These are phyloP conservation scores for Mycotypha africana DNA, from an alignment of 371 early-diverging fungal genomes.

Conservation along the genomic window DNA sequence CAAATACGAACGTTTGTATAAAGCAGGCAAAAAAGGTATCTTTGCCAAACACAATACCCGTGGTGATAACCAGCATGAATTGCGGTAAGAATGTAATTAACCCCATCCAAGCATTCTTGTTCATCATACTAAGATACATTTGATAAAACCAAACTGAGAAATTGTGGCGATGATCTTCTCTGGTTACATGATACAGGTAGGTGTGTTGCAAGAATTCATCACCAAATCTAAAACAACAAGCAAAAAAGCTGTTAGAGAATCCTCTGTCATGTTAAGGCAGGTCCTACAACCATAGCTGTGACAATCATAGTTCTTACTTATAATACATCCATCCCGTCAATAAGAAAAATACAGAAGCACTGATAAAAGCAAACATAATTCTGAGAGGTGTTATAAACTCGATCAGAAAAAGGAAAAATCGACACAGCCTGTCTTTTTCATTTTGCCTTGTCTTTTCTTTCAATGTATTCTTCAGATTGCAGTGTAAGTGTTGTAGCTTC, in stretches of 20 bases:
- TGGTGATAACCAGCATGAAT: conserved; percentile 47
- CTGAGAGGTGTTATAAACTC: conserved; percentile 55
- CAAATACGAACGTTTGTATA: conserved; percentile 93
- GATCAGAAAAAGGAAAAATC: too few relatives aligned
- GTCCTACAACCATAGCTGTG: too few relatives aligned
- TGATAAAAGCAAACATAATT: conserved; percentile 64
- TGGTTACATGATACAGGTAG: conserved; percentile 89
- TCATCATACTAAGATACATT: conserved; percentile 74
- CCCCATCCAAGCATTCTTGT: conserved; percentile 30
- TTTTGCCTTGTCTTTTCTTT: too few relatives aligned
- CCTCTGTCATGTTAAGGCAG: too few relatives aligned
- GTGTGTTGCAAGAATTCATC: conserved; percentile 86
- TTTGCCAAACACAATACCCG: conserved; percentile 68
- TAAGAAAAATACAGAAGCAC: conserved; percentile 65
- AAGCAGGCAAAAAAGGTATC: conserved; percentile 88
- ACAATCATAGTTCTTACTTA: too few relatives aligned
- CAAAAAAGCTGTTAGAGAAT: too few relatives aligned
- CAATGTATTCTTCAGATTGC: too few relatives aligned
- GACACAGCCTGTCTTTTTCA: too few relatives aligned
- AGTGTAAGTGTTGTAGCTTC: too few relatives aligned
- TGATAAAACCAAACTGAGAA: conserved; percentile 94
- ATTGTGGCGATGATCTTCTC: conserved; percentile 98
- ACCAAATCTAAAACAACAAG: conserved; percentile 60
- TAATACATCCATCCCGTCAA: conserved; percentile 73
- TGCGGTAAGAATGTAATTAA: conserved; percentile 78